Percentiles rank a stretch among this genome's conserved stretches.
phyloP scores from a whole-genome alignment of 2,329 filamentous ascomycete genomes.

The Peltaster fructicola region DNA sequence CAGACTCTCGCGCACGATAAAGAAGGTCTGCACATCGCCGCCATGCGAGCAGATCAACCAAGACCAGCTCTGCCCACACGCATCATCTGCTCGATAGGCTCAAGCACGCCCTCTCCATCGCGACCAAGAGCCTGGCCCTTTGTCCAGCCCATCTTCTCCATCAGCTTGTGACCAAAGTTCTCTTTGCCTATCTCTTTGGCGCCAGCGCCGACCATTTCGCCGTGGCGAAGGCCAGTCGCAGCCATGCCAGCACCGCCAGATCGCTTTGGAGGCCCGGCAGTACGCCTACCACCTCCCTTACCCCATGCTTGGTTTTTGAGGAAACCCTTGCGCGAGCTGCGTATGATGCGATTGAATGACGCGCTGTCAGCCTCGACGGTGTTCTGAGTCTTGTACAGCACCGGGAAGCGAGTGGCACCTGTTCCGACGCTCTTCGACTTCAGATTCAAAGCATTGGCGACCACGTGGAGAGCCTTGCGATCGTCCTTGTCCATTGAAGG shows the following conservation, averaged over 20 bases:
- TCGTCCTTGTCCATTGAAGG: slow-evolving; percentile 69
- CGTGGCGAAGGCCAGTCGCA: slow-evolving; percentile 51
- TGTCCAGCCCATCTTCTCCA: slow-evolving; percentile 97
- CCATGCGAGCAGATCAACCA: slow-evolving; percentile 30
- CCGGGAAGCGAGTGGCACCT: slow-evolving; percentile 54
- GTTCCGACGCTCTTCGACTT: slow-evolving; percentile 71
- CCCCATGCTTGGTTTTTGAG: slow-evolving; percentile 21
- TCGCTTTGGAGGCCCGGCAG: slow-evolving; percentile 1
- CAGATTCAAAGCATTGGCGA: slow-evolving; percentile 57
- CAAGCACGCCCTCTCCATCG: slow-evolving; percentile 66
- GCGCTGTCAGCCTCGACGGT: slow-evolving; percentile 44
- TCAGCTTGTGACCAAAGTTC: slow-evolving; percentile 70
- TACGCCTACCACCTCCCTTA: slow-evolving; percentile 4
- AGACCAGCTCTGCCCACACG: slow-evolving; percentile 75
- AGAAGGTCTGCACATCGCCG: too few species aligned
- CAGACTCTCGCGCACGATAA: too few species aligned
- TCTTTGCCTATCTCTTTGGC: slow-evolving; percentile 69
- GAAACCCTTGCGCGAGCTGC: slow-evolving; percentile 29
- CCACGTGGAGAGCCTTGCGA: slow-evolving; percentile 62
- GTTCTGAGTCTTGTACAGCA: slow-evolving; percentile 54
- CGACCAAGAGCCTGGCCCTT: slow-evolving; percentile 71
- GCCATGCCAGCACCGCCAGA: slow-evolving; percentile 17
- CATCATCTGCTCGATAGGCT: slow-evolving; percentile 72
- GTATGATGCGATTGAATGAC: slow-evolving; percentile 28
- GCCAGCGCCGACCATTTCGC: slow-evolving; percentile 70